Evolutionary conservation across 2,329 filamentous ascomycete species (phyloP).

Genomic region (Aspergillus terreus): DNA sequence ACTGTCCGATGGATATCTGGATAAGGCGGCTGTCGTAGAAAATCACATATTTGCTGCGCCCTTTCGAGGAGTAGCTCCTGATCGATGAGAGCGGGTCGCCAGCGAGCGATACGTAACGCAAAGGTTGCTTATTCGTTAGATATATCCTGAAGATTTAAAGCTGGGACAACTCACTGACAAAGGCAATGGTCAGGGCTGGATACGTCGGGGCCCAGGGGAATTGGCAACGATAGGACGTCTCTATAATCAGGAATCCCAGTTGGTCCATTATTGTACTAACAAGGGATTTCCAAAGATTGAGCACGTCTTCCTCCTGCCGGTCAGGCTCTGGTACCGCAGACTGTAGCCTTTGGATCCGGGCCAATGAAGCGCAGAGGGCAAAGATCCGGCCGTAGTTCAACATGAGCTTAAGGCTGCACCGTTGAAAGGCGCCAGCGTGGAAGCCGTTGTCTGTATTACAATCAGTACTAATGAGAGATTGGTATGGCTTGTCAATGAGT

Average conservation of each 20-base stretch:
- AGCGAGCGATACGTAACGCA: conserved; percentile 30
- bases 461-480: not conserved
- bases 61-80: conserved; percentile 27
- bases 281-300: conserved; percentile 29
- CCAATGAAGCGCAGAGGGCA: conserved; percentile 28
- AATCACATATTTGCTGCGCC: conserved; percentile 31
- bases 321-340: conserved; percentile 17
- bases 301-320: conserved; percentile 18
- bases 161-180: conserved; percentile 29
- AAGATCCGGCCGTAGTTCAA: conserved; percentile 32
- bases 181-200: conserved; percentile 32
- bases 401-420: conserved; percentile 32
- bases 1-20: conserved; percentile 38
- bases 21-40: conserved; percentile 33
- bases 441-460: conserved; percentile 31
- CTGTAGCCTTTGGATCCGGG: conserved; percentile 33
- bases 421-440: conserved; percentile 33
- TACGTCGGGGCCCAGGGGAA: conserved; percentile 33
- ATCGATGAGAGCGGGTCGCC: conserved; percentile 31
- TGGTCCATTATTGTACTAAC: conserved; percentile 33
- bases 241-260: conserved; percentile 27
- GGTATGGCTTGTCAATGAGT: not conserved
- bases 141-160: not conserved
- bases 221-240: conserved; percentile 32
- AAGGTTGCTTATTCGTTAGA: conserved; percentile 27